These are phyloP conservation scores for Brassica juncea DNA, from an alignment of 345 rosid species.

Conservation along the genomic window DNA sequence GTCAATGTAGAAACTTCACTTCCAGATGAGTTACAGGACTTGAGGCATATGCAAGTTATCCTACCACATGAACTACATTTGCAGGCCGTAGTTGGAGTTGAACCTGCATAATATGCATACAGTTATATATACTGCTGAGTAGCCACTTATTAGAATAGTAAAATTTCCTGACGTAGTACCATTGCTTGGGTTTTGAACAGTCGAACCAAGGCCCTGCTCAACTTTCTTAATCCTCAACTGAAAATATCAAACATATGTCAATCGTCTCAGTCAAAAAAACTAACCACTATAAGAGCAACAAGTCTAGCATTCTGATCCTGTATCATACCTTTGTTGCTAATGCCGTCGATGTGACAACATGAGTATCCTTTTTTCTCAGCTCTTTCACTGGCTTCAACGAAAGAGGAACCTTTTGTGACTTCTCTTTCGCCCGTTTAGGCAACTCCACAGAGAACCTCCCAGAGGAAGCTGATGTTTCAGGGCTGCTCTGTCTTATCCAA, in stretches of 20 bases:
- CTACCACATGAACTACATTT: conserved; percentile 48
- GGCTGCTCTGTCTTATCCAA: conserved; percentile 39
- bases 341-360: neutral
- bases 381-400: conserved; percentile 37
- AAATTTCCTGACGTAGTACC: conserved; percentile 51
- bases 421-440: conserved; percentile 38
- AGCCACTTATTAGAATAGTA: conserved; percentile 30
- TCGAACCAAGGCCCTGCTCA: conserved; percentile 28
- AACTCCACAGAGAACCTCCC: conserved; percentile 37
- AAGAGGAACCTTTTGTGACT: conserved; percentile 25
- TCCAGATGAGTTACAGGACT: conserved; percentile 22
- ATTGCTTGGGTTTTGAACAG: conserved; percentile 43
- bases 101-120: conserved; percentile 24
- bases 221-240: conserved; percentile 41
- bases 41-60: conserved; percentile 28
- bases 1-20: conserved; percentile 39
- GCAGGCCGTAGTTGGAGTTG: conserved; percentile 36
- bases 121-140: conserved; percentile 27
- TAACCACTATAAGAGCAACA: neutral
- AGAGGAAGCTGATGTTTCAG: conserved; percentile 43
- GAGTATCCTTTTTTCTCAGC: conserved; percentile 2
- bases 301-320: neutral
- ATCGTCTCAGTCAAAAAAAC: neutral
- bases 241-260: conserved; percentile 2
- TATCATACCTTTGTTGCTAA: conserved; percentile 38